Conservation (phyloP, 2,329 filamentous ascomycete species). For the Cladophialophora psammophila region DNA sequence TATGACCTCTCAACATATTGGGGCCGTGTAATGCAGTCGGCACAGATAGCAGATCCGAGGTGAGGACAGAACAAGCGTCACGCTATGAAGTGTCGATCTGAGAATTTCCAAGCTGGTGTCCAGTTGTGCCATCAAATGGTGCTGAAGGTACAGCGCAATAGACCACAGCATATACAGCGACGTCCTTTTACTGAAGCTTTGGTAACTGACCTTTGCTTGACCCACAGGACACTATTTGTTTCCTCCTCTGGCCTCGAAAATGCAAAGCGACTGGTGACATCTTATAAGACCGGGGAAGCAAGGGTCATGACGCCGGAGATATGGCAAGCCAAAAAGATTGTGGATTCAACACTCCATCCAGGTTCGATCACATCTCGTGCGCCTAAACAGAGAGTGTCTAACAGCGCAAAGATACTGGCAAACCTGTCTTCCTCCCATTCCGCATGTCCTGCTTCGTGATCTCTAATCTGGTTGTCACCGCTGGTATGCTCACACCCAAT, state of each 20-base stretch:
- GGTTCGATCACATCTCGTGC: conserved; percentile 61
- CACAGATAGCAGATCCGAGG: conserved; percentile 93
- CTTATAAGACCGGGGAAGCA: conserved; percentile 86
- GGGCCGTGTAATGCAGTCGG: conserved; percentile 89
- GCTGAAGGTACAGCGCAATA: conserved; percentile 34
- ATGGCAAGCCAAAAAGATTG: conserved; percentile 95
- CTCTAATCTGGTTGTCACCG: conserved; percentile 92
- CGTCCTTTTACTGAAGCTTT: not conserved
- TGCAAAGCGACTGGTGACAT: conserved; percentile 80
- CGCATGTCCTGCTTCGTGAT: conserved; percentile 97
- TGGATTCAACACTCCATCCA: conserved; percentile 94
- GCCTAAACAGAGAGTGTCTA: not conserved
- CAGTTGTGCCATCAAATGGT: conserved; percentile 11
- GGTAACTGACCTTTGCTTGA: conserved; percentile 14
- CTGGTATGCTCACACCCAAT: conserved; percentile 88
- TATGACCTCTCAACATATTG: conserved; percentile 94
- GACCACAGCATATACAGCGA: conserved; percentile 20
- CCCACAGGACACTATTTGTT: conserved; percentile 81
- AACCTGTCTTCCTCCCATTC: conserved; percentile 91
- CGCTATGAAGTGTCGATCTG: conserved; percentile 10
- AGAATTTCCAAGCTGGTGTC: conserved; percentile 3
- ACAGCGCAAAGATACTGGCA: conserved; percentile 75
- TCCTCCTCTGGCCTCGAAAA: conserved; percentile 79
- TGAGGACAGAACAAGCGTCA: conserved; percentile 59
- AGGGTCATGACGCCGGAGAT: conserved; percentile 85